Conservation (phyloP, 768 basidiomycete genomes). For the Pleurotus ostreatus region DNA sequence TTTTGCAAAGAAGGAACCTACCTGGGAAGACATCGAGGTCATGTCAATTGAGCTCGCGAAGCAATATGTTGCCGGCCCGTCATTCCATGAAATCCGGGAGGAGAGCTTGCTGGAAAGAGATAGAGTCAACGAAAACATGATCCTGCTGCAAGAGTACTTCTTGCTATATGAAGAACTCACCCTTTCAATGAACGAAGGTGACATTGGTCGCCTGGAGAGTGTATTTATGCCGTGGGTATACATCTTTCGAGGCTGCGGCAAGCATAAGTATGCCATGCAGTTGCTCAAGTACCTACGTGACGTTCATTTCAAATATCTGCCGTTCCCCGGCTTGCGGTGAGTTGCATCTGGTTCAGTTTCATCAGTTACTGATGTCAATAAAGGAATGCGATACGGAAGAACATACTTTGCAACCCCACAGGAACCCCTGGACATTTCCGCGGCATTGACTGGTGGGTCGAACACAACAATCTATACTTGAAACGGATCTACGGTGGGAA, state of each 20-base stretch:
- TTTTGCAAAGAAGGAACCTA: constrained; percentile 26
- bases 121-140: constrained; percentile 26
- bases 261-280: constrained; percentile 30
- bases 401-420: constrained; percentile 32
- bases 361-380: neutral
- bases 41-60: constrained; percentile 20
- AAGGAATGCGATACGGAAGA: constrained; percentile 21
- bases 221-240: constrained; percentile 20
- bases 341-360: constrained; percentile 9
- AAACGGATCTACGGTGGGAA: constrained; percentile 33
- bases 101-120: constrained; percentile 17
- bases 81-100: neutral
- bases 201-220: constrained; percentile 25
- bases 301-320: constrained; percentile 21
- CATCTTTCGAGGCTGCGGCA: constrained; percentile 24
- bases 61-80: constrained; percentile 14
- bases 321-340: constrained; percentile 6
- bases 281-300: constrained; percentile 23
- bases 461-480: constrained; percentile 39
- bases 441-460: constrained; percentile 35
- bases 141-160: constrained; percentile 27
- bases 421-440: constrained; percentile 25
- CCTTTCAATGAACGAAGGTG: constrained; percentile 27
- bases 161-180: constrained; percentile 37
- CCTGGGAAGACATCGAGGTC: constrained; percentile 16